Conservation (phyloP, 1,284 basidiomycete genomes). For the Polyporus tsugae region DNA sequence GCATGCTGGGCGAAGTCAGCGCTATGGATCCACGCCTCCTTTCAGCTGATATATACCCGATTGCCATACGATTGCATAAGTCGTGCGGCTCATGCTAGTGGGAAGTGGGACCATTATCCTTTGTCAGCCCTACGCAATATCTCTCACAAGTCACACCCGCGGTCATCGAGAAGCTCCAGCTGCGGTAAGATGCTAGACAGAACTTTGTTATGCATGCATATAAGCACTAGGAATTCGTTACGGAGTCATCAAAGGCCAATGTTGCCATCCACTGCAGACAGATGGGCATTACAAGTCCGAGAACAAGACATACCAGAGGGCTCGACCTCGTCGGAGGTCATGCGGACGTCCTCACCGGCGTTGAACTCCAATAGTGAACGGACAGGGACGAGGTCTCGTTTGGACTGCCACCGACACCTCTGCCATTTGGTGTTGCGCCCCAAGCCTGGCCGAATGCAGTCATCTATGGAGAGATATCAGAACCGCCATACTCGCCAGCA, state of each 20-base stretch:
- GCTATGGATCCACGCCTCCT: not conserved
- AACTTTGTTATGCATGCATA: not conserved
- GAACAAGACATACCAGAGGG: too few species aligned
- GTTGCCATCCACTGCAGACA: too few species aligned
- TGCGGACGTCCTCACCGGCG: too few species aligned
- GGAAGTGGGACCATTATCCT: not conserved
- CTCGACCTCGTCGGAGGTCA: too few species aligned
- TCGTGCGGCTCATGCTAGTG: not conserved
- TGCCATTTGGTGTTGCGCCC: not conserved
- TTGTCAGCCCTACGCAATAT: not conserved
- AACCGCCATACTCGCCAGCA: not conserved
- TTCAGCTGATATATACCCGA: not conserved
- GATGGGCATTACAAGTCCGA: too few species aligned
- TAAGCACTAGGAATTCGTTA: too few species aligned
- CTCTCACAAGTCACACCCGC: not conserved
- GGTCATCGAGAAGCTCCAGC: not conserved
- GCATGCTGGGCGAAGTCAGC: constrained; percentile 7
- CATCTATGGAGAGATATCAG: not conserved
- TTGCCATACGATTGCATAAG: not conserved
- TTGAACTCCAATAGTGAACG: too few species aligned
- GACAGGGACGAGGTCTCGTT: not conserved
- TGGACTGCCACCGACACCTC: not conserved
- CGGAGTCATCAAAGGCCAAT: too few species aligned
- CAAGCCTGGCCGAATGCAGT: not conserved
- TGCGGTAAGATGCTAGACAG: not conserved